These are phyloP conservation scores for Apiospora hydei DNA, from an alignment of 2,329 filamentous ascomycete genomes.

Conservation along the genomic window DNA sequence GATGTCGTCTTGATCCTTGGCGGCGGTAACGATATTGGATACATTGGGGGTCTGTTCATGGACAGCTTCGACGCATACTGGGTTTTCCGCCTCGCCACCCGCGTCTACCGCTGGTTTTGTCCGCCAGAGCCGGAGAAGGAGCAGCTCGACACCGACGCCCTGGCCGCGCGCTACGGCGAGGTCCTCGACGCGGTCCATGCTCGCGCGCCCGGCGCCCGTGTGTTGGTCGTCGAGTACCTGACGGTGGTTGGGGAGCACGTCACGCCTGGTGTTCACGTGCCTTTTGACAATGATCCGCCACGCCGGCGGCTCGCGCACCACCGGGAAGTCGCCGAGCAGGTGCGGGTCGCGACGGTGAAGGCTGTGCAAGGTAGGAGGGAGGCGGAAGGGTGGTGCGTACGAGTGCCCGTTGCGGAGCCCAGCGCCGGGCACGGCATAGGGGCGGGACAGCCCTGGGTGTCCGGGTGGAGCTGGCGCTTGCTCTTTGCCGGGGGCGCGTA, in stretches of 20 bases:
- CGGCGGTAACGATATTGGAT: no score
- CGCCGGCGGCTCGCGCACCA: slow-evolving; percentile 32
- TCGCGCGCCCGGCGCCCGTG: no score
- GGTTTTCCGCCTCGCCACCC: no score
- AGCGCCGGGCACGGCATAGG: slow-evolving; percentile 41
- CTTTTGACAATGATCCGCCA: slow-evolving; percentile 34
- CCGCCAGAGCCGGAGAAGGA: no score
- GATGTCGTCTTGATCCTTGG: slow-evolving; percentile 47
- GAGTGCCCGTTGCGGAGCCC: slow-evolving; percentile 34
- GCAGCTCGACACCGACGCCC: no score
- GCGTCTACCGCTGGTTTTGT: no score
- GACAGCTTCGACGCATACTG: no score
- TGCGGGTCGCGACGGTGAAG: slow-evolving; percentile 35
- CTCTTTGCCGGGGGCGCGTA: slow-evolving; percentile 38
- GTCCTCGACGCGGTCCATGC: no score
- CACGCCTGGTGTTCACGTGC: slow-evolving; percentile 36
- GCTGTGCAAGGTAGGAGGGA: slow-evolving; percentile 32
- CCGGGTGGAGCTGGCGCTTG: slow-evolving; percentile 27
- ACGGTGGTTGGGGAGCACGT: slow-evolving; percentile 42
- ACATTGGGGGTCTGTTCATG: no score
- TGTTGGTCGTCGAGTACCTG: no score
- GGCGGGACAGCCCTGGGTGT: slow-evolving; percentile 39
- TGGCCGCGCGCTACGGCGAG: no score
- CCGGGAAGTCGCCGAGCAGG: slow-evolving; percentile 34
- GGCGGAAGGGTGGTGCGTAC: slow-evolving; percentile 36